Percentiles rank a stretch among this genome's conserved stretches.
Conservation (phyloP, 768 basidiomycete species). For the Antrodiella citrinella region DNA sequence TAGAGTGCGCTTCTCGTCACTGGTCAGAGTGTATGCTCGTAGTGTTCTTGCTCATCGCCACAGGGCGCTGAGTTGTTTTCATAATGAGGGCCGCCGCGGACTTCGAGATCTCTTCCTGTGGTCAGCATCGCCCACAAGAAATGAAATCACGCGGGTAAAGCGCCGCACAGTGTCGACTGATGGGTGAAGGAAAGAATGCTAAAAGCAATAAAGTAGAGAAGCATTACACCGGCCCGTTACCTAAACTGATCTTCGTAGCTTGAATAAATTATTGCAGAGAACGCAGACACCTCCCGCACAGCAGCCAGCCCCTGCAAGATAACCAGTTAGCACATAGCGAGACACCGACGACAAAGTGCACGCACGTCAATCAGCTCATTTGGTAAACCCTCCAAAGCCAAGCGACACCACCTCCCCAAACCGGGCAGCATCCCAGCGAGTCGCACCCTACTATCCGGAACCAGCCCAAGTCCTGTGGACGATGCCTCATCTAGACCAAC, state of each 20-base stretch:
- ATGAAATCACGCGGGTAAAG: too few relatives aligned
- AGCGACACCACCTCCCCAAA: constrained; percentile 68
- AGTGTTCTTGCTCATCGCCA: too few relatives aligned
- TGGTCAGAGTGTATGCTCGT: too few relatives aligned
- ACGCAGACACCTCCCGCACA: constrained; percentile 53
- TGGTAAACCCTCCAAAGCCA: constrained; percentile 59
- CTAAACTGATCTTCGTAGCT: constrained; percentile 52
- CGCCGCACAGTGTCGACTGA: too few relatives aligned
- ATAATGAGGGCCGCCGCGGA: too few relatives aligned
- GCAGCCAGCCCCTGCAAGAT: constrained; percentile 47
- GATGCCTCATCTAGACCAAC: constrained; percentile 16
- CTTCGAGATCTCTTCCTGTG: too few relatives aligned
- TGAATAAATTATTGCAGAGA: constrained; percentile 69
- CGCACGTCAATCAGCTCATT: constrained; percentile 82
- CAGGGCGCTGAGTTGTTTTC: too few relatives aligned
- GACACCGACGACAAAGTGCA: constrained; percentile 11
- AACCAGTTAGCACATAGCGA: background rate
- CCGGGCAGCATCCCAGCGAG: constrained; percentile 78
- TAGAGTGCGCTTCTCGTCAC: too few relatives aligned
- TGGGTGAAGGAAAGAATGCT: background rate
- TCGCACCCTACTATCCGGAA: constrained; percentile 44
- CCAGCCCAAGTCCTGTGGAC: constrained; percentile 11
- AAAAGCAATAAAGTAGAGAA: background rate
- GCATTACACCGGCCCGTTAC: too few relatives aligned
- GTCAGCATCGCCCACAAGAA: too few relatives aligned